Evolutionary conservation across 2,329 filamentous ascomycete genomes (phyloP).

Genomic region (Thelonectria blattea): DNA sequence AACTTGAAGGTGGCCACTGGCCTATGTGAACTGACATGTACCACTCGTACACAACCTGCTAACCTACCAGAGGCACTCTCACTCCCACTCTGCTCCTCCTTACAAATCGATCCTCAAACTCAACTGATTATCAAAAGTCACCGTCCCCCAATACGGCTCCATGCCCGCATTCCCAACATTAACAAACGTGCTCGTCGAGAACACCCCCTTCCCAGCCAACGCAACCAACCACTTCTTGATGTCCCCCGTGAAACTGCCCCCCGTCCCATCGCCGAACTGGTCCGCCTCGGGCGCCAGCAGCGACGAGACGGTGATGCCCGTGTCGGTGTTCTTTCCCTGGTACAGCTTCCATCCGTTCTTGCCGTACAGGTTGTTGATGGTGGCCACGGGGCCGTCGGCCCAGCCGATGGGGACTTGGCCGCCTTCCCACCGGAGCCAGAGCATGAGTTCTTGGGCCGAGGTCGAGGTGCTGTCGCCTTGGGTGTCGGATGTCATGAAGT

Average conservation of each 20-base stretch:
- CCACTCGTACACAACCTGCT: too few species aligned
- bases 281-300: conserved; percentile 16
- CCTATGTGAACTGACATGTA: too few species aligned
- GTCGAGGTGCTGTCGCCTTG: conserved; percentile 23
- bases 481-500: conserved; percentile 30
- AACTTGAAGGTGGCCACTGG: too few species aligned
- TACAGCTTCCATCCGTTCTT: conserved; percentile 30
- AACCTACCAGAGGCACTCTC: background rate
- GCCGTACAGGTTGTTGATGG: conserved; percentile 24
- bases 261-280: conserved; percentile 17
- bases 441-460: conserved; percentile 27
- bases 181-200: conserved; percentile 20
- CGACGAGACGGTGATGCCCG: conserved; percentile 26
- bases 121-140: conserved; percentile 26
- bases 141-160: conserved; percentile 29
- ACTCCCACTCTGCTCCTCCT: too few species aligned
- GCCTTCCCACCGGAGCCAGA: conserved; percentile 24
- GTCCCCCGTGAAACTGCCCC: conserved; percentile 22
- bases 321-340: conserved; percentile 25
- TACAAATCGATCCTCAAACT: conserved; percentile 25
- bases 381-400: conserved; percentile 24
- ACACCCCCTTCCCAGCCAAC: conserved; percentile 22
- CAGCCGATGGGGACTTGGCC: conserved; percentile 26
- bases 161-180: conserved; percentile 30
- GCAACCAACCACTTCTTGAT: conserved; percentile 31